Base-by-base conservation (phyloP, 768 basidiomycete species). In the Amanita polypyramis region DNA sequence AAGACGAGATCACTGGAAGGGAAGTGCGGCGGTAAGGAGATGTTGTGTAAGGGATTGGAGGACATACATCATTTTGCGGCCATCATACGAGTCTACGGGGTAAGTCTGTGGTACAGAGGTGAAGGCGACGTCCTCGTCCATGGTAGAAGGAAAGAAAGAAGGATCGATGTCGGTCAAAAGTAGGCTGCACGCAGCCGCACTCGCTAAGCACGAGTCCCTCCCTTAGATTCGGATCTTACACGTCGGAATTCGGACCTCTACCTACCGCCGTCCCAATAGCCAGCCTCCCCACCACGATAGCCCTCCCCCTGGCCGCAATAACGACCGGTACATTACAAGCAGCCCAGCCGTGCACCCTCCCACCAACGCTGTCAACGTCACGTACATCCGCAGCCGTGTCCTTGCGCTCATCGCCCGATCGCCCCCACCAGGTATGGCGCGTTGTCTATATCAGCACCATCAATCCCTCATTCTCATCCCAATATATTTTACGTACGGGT, bases 51-150 rank as follows among this genome's bases (percentile, higher is more conserved):
- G 29, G 5, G 7, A 9, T 23, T 4, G 21, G 51, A 32, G 46
- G 30, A 72, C 82, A 59, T 67, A 85, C 86, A 87, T 75, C 77
- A 85, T 83, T 69, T 87, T 89, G 50, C 79, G 73, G 12, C 69
- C 66, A 34, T 60, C 62, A 50, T 69, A 70, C 44, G 58, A 20
- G 14, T 21, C 10, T 29, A 33, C 23, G 14, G 40, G 6, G 38
- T 1, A 19, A 9, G 45, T 14, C 7, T 36, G 45, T 8, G 27
- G 62, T 55, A 12, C 52, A 34, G 67, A 48, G 55, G 77, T 78
- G 63, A 81, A 79, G 42, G 77, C 78, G 82, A 89, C 86, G 66
- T 87, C 82, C 71, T 81, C 74, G 66, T 89, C 85, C 86, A 89
- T 89, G 56, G 49, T 38, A 37, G 27, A 17, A 45, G 33, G 40